Conservation (phyloP, 805 yeast genomes). For the Metschnikowia picachoensis region DNA sequence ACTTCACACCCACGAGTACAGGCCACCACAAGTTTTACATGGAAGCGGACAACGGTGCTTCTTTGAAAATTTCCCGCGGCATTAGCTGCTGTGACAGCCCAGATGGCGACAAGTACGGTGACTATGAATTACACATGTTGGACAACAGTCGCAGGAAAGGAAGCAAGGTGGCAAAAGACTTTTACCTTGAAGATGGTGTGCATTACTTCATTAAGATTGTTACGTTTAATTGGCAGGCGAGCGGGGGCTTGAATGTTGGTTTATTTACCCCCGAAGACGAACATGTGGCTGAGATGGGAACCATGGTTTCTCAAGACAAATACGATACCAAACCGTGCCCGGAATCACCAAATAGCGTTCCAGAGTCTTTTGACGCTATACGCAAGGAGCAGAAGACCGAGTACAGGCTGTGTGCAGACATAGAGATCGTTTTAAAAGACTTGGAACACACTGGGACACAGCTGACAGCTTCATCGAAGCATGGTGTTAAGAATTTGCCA, state of each 20-base stretch:
- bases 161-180: not conserved
- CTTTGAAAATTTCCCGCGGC: constrained; percentile 9
- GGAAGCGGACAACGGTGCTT: constrained; percentile 13
- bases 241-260: constrained; percentile 7
- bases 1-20: constrained; percentile 5
- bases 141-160: constrained; percentile 7
- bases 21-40: constrained; percentile 10
- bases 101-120: constrained; percentile 1
- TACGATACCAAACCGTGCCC: not conserved
- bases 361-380: no score
- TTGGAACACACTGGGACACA: no score
- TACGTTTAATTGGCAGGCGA: constrained; percentile 12
- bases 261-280: not conserved
- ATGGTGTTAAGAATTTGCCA: no score
- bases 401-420: no score
- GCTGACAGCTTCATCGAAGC: no score
- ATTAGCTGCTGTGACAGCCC: constrained; percentile 12
- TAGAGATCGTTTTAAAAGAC: no score
- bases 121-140: constrained; percentile 1
- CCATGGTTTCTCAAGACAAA: constrained; percentile 1
- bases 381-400: no score
- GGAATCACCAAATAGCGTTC: no score
- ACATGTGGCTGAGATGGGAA: constrained; percentile 4
- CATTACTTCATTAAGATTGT: constrained; percentile 12
- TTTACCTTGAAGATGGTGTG: constrained; percentile 3